phyloP scores from a whole-genome alignment of 2,329 filamentous ascomycete species.

The Pseudogymnoascus destructans region DNA sequence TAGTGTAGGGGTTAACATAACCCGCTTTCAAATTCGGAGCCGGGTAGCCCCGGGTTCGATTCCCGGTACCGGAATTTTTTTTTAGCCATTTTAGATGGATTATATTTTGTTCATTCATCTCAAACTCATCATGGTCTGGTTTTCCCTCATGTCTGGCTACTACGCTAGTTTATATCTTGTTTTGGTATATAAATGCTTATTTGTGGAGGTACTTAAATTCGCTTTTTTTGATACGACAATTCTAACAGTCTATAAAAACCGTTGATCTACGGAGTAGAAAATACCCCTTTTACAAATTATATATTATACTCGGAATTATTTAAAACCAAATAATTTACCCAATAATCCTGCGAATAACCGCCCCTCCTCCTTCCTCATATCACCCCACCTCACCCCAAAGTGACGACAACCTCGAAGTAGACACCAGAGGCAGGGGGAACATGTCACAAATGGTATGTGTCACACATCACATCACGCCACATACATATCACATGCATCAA shows the following conservation, averaged over 20 bases:
- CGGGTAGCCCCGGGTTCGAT: slow-evolving; percentile 13
- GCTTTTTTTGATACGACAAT: not conserved
- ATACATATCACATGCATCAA: not conserved
- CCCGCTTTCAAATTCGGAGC: slow-evolving; percentile 11
- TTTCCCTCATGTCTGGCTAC: not conserved
- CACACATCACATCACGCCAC: not conserved
- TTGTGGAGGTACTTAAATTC: not conserved
- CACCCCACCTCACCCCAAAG: not conserved
- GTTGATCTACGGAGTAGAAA: not conserved
- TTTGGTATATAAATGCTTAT: not conserved
- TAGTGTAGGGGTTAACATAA: slow-evolving; percentile 14
- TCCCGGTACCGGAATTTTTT: slow-evolving; percentile 13
- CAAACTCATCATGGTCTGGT: not conserved
- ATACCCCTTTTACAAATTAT: not conserved
- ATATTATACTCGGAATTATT: not conserved
- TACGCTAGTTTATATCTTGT: not conserved
- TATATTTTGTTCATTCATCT: not conserved
- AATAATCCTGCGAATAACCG: not conserved
- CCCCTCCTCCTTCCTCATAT: not conserved
- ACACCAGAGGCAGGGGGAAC: not conserved
- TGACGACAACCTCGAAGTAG: not conserved
- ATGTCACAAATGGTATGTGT: not conserved
- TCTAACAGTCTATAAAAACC: not conserved
- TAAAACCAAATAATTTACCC: not conserved
- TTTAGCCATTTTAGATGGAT: not conserved